Evolutionary conservation across 176 grass and related monocot species (phyloP).

Genomic region (Carex kokanica): DNA sequence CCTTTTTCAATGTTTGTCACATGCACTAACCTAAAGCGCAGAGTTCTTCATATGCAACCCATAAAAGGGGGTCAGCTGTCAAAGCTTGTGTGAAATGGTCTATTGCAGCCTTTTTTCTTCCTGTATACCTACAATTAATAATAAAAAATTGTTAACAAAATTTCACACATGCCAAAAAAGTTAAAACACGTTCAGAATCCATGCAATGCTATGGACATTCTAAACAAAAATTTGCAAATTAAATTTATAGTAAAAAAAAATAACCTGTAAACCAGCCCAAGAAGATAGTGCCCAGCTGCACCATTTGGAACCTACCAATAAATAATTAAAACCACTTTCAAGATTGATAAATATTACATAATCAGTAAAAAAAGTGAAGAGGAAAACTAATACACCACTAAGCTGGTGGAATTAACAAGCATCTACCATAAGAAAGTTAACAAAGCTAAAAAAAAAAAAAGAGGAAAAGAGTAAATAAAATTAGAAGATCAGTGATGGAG

Average conservation of each 20-base stretch:
- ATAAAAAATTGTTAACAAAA: constrained; percentile 17
- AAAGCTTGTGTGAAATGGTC: constrained; percentile 89
- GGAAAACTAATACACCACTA: background rate
- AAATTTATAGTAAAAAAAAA: constrained; percentile 10
- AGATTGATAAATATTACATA: background rate
- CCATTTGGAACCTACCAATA: constrained; percentile 76
- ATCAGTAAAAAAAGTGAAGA: background rate
- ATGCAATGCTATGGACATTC: background rate
- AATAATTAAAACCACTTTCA: background rate
- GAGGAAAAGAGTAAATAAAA: constrained; percentile 13
- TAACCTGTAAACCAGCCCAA: constrained; percentile 91
- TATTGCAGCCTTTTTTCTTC: constrained; percentile 63
- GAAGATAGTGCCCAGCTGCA: constrained; percentile 93
- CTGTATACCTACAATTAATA: constrained; percentile 63
- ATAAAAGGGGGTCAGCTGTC: constrained; percentile 83
- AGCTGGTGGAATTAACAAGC: background rate
- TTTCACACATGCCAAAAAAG: constrained; percentile 11
- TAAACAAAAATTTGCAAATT: constrained; percentile 11
- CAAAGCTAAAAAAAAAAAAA: background rate
- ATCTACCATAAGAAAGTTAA: background rate
- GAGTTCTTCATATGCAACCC: constrained; percentile 93
- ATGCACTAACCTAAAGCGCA: constrained; percentile 69
- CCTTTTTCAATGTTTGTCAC: background rate
- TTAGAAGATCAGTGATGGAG: background rate
- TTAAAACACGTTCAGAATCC: background rate